Conservation (phyloP, 768 basidiomycete species). For the Collybia sordida region DNA sequence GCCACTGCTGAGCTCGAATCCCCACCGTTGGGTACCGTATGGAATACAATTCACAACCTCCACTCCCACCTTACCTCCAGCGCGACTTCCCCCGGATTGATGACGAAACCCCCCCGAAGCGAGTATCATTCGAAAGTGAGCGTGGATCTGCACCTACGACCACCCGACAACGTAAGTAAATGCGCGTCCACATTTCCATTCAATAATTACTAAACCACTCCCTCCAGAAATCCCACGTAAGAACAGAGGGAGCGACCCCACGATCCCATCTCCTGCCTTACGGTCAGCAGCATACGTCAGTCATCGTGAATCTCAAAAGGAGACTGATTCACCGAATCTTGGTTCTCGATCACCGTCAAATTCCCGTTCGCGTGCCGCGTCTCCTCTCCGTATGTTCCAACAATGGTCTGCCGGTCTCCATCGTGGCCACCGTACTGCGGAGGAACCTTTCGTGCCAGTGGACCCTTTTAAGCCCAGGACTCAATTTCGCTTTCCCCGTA, state of each 20-base stretch:
- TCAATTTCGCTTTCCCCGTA: conserved; percentile 15
- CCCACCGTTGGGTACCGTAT: conserved; percentile 19
- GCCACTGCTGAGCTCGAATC: conserved; percentile 24
- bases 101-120: conserved; percentile 41
- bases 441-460: conserved; percentile 57
- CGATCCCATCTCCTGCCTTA: conserved; percentile 29
- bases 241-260: conserved; percentile 32
- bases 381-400: conserved; percentile 61
- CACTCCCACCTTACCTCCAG: conserved; percentile 3
- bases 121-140: conserved; percentile 59
- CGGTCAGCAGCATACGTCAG: conserved; percentile 22
- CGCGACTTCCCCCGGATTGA: conserved; percentile 27
- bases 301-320: conserved; percentile 19
- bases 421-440: conserved; percentile 37
- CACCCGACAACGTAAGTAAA: conserved; percentile 36
- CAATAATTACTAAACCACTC: neutral
- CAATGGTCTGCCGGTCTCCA: conserved; percentile 52
- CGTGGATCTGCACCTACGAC: conserved; percentile 37
- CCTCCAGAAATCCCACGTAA: conserved; percentile 28
- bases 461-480: conserved; percentile 47
- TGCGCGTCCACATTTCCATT: neutral
- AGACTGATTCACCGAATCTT: conserved; percentile 19
- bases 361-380: conserved; percentile 52
- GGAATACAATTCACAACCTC: conserved; percentile 13
- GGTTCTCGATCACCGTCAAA: conserved; percentile 48